A percentile compares a stretch with the other conserved stretches of the same genome.
Conservation (phyloP, 2,329 filamentous ascomycete species). For the Ophidiomyces ophidiicola region DNA sequence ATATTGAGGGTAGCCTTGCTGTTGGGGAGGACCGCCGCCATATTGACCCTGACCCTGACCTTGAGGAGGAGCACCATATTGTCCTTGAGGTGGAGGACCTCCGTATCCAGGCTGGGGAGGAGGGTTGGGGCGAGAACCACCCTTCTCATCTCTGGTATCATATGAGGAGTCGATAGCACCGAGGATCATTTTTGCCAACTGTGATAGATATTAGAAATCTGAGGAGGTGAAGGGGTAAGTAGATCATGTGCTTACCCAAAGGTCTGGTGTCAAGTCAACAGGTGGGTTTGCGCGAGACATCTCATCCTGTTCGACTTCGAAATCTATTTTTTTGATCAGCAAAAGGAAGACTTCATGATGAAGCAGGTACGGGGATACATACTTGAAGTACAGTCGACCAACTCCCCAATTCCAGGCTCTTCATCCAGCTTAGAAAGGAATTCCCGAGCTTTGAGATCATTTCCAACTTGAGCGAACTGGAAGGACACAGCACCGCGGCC, state of each 20-base stretch:
- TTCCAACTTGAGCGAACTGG: slow-evolving; percentile 58
- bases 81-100: neutral
- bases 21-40: slow-evolving; percentile 24
- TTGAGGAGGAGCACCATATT: slow-evolving; percentile 17
- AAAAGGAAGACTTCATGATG: neutral
- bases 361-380: slow-evolving; percentile 23
- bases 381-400: slow-evolving; percentile 60
- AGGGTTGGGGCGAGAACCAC: slow-evolving; percentile 25
- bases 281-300: slow-evolving; percentile 51
- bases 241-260: slow-evolving; percentile 40
- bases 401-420: slow-evolving; percentile 47
- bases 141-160: slow-evolving; percentile 53
- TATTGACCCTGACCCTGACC: slow-evolving; percentile 28
- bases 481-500: slow-evolving; percentile 50
- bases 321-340: slow-evolving; percentile 38
- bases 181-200: slow-evolving; percentile 54
- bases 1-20: slow-evolving; percentile 18
- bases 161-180: slow-evolving; percentile 55
- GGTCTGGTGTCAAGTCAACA: slow-evolving; percentile 51
- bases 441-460: slow-evolving; percentile 51
- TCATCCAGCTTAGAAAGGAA: slow-evolving; percentile 54
- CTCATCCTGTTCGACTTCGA: slow-evolving; percentile 55
- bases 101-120: slow-evolving; percentile 25
- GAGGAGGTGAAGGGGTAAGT: neutral
- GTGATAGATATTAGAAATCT: slow-evolving; percentile 1